Base-by-base conservation (phyloP, 2,329 filamentous ascomycete genomes). In the Corinectria fuckeliana region DNA sequence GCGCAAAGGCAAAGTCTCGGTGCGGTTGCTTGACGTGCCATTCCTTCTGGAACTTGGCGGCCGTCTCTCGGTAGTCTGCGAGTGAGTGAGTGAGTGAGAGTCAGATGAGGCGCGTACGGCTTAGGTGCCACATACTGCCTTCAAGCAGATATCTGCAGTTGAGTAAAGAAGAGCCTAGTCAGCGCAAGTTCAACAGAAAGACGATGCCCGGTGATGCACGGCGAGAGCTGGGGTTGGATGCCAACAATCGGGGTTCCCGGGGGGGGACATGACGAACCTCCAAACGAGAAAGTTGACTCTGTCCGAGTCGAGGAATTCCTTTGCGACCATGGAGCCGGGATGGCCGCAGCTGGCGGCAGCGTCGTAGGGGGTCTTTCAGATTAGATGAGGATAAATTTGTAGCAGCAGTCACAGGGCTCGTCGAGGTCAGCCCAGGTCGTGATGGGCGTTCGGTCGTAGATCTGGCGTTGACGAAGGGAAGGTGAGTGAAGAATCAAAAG, bases 261-360 rank as follows among this genome's bases (percentile, higher is more conserved):
- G 61, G 63, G 65, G 63, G 68, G 66, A 66, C 68, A 63, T 66
- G 71, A 83, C 86, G 77, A 81, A 89, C 87, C 85, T 88, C 87
- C 87, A 89, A 74, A 89, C 82, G 75, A 89, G 82, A 81, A 86
- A 89, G 80, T 89, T 89, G 82, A 89, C 80, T 80, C 85, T 82
- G 76, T 89, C 82, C 67, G 85, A 88, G 81, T 88, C 84, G 71
- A 89, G 81, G 72, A 81, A 81, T 78, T 87, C 85, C 79, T 86
- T 87, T 71, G 69, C 68, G 67, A 76, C 75, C 84, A 86, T 87
- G 71, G 69, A 72, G 63, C 65, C 63, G 64, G 67, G 64, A 63
- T 71, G 71, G 71, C 71, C 73, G 68, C 65, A 68, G 65, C 66
- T 71, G 71, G 72, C 72, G 67, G 74, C 71, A 67, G 64, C 57